Base-by-base conservation (phyloP, 2,329 filamentous ascomycete genomes). In the Neofusicoccum parvum region DNA sequence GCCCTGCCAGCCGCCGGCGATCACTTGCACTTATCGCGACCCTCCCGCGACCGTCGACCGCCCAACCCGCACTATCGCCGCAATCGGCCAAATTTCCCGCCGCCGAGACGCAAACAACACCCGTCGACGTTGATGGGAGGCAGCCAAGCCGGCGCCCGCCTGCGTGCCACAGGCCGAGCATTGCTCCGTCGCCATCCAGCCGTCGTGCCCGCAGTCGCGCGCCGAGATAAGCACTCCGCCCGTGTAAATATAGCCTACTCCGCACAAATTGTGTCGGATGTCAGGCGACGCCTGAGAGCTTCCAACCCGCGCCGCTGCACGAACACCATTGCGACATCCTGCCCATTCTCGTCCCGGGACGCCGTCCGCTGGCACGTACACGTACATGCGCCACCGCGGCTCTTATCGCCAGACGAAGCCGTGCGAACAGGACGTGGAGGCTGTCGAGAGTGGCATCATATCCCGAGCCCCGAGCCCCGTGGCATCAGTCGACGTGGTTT, bases 1-100 rank as follows among this genome's bases (percentile, higher is more conserved):
- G 41, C 49, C 39, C 41, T 37, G 27, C 41, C 34, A 43, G 17
- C 36, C 14, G 34, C 48, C 23, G 37, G 48, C 54, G 62, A 53
- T 54, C 23, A 11, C 14, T 37, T n/a, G 37, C 39, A 39, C 62
- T 64, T 56, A 64, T 56, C 50, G 41, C 62, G n/a, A 27, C 45
- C 15, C 36, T 17, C 23, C n/a, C 59, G 20, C 17, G 9, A 39
- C 62, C 11, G 12, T 36, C 48, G 23, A 48, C 62, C 36, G 9
- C 39, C 5, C n/a, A 3, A 10, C 56, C 39, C 41, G 36, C 49
- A 34, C 56, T 60, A 64, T 64, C 43, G 62, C 62, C 62, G 23
- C 50, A 56, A 56, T 23, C 12, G 62, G 62, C 50, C 62, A 64
- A 56, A 64, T 54, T 39, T 64, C 62, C 62, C 62, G 49, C 62